Conservation (phyloP, 78 protist species). For the Bigelowiella natans region DNA sequence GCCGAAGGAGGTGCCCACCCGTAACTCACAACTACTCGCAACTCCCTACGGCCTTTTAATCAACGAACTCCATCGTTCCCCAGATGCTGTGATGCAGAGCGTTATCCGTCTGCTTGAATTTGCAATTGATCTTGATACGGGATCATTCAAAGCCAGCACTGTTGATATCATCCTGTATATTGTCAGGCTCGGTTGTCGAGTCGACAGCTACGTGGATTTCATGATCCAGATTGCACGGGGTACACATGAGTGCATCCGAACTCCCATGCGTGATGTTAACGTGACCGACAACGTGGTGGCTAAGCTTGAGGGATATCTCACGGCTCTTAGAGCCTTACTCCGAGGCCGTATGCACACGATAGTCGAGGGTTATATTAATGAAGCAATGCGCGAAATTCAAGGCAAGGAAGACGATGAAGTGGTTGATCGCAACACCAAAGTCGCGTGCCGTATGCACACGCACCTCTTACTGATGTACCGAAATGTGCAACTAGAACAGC, state of each 20-base stretch:
- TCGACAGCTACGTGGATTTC: constrained; percentile 11
- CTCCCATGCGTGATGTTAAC: neutral
- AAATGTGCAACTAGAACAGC: neutral
- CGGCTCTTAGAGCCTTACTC: neutral
- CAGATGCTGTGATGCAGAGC: neutral
- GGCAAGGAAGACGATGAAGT: neutral
- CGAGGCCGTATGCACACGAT: neutral
- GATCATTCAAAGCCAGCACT: neutral
- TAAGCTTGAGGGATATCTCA: neutral
- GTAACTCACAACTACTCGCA: constrained; percentile 7
- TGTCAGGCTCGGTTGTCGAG: constrained; percentile 7
- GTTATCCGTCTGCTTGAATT: constrained; percentile 6
- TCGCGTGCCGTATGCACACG: neutral
- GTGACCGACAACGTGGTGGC: neutral
- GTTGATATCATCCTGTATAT: constrained; percentile 16
- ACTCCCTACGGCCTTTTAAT: constrained; percentile 38
- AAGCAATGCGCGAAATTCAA: neutral
- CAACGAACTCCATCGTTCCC: constrained; percentile 29
- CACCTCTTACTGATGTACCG: constrained; percentile 2
- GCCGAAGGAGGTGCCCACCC: constrained; percentile 33
- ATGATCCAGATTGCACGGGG: neutral
- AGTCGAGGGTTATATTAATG: neutral
- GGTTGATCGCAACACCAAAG: neutral
- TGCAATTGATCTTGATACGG: constrained; percentile 27
- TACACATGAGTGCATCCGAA: neutral